Evolutionary conservation across 805 yeast species (phyloP), one percentile per base, ranked within the genome.

Genomic region (Candida sithepensis): DNA sequence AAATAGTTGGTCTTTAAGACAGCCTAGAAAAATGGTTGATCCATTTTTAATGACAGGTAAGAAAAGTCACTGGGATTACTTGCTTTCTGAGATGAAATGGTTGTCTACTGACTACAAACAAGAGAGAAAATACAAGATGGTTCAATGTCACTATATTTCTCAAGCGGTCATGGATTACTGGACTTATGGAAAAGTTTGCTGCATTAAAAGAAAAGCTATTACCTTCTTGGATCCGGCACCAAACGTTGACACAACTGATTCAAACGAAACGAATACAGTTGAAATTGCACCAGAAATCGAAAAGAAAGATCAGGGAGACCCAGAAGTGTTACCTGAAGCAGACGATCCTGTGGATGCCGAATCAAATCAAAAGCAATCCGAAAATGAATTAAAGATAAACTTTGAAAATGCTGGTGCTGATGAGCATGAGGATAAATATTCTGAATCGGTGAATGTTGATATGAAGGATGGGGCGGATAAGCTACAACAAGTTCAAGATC

Each of bases 1-100:
- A 48, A 86, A 88, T 2, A 82, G 87, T 57, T 94, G 99, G 98
- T 84, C 96, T 20, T 70, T 94, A 45, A 75, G 96, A 45, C 99
- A 94, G 63, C 96, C 96, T 0, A 72, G 77, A 44, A 75, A 78
- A 52, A 84, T 75, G 58, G 60, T 73, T 12, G 96, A 88, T 54
- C 97, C 98, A 0, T 78, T 78, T 51, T 42, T 64, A 30, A 49
- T 44, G 4, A 60, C 55, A 22, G 63, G 70, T 13, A 61, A 61
- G n/a, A 69, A 72, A 26, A 69, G 81, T 3, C 91, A 87, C 53
- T 81, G 95, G 88, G 92, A 85, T 56, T 67, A 75, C 48, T 52
- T 92, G 21, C 52, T 94, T 4, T 79, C 80, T 21, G 99, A 94
- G 63, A 86, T 82, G 60, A 79, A 79, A 50, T 89, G 97, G 96